phyloP scores from a whole-genome alignment of 306 rosid genomes.

The Dryas drummondii region DNA sequence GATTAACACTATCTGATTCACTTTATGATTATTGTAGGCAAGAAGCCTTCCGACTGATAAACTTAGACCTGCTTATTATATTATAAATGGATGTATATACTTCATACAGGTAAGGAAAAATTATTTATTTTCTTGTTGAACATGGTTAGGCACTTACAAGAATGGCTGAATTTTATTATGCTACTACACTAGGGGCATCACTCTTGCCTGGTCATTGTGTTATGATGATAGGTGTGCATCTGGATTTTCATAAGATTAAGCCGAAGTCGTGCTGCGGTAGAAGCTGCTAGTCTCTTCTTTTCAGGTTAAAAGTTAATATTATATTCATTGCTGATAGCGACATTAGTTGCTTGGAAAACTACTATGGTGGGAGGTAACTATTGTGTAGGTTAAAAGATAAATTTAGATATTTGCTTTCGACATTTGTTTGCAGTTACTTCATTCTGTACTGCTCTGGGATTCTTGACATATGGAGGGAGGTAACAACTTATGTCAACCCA shows the following conservation, averaged over 20 bases:
- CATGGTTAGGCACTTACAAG: background rate
- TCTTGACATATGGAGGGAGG: slow-evolving; percentile 87
- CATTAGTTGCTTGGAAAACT: background rate
- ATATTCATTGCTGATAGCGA: background rate
- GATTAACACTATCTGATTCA: slow-evolving; percentile 8
- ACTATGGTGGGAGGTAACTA: too few relatives aligned
- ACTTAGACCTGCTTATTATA: slow-evolving; percentile 64
- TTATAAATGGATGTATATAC: slow-evolving; percentile 58
- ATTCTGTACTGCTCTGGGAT: slow-evolving; percentile 67
- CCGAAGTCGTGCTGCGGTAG: slow-evolving; percentile 36
- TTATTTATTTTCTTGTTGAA: background rate
- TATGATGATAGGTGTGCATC: slow-evolving; percentile 48
- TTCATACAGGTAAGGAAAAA: slow-evolving; percentile 45
- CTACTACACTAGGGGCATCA: background rate
- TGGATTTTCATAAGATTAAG: slow-evolving; percentile 57
- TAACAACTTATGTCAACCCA: slow-evolving; percentile 23
- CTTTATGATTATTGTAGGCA: slow-evolving; percentile 50
- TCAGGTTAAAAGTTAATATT: slow-evolving; percentile 48
- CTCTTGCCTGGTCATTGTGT: slow-evolving; percentile 26
- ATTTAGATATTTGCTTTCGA: slow-evolving; percentile 16
- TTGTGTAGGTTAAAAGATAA: background rate
- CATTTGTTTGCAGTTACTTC: slow-evolving; percentile 55
- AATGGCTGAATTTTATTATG: background rate
- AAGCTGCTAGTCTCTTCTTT: slow-evolving; percentile 61
- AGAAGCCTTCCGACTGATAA: slow-evolving; percentile 62